Evolutionary conservation across 179 eudicot genomes (phyloP).

Genomic region (Camellia oleifera): DNA sequence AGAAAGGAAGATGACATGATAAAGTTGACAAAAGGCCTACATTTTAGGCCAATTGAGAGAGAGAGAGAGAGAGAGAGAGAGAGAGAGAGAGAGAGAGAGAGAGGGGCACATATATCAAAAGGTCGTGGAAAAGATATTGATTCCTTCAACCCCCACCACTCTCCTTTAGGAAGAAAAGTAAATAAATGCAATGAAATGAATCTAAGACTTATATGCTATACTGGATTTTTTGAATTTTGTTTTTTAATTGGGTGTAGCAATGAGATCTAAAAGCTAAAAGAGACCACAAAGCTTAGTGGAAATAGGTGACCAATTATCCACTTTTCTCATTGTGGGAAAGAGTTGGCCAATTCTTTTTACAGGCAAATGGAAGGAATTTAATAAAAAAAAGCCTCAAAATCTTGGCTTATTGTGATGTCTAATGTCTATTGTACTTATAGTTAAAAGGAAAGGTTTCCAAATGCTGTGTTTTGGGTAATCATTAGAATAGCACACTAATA

Average conservation of each 20-base stretch:
- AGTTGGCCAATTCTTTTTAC: not conserved
- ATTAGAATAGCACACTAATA: not conserved
- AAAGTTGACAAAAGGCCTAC: not conserved
- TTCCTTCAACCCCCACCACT: slow-evolving; percentile 9
- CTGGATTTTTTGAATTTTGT: not conserved
- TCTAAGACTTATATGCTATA: slow-evolving; percentile 8
- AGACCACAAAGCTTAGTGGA: slow-evolving; percentile 4
- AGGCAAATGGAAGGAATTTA: not conserved
- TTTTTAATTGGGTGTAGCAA: not conserved
- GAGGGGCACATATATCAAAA: not conserved
- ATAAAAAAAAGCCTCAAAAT: not conserved
- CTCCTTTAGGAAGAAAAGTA: not conserved
- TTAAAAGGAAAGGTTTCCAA: too few relatives aligned
- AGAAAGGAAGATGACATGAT: not conserved
- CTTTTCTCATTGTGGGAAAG: not conserved
- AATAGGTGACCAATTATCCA: slow-evolving; percentile 7
- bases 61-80: too few relatives aligned
- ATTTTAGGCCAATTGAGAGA: not conserved
- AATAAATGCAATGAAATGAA: slow-evolving; percentile 1
- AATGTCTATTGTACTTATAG: too few relatives aligned
- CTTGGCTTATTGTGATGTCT: not conserved
- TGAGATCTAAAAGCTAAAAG: slow-evolving; percentile 4
- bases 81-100: not conserved
- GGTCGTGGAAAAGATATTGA: not conserved
- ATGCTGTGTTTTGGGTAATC: not conserved